Evolutionary conservation across 108 stramenopile genomes (phyloP), one percentile per base, ranked within the genome.

Genomic region (Cyclostephanos tholiformis): DNA sequence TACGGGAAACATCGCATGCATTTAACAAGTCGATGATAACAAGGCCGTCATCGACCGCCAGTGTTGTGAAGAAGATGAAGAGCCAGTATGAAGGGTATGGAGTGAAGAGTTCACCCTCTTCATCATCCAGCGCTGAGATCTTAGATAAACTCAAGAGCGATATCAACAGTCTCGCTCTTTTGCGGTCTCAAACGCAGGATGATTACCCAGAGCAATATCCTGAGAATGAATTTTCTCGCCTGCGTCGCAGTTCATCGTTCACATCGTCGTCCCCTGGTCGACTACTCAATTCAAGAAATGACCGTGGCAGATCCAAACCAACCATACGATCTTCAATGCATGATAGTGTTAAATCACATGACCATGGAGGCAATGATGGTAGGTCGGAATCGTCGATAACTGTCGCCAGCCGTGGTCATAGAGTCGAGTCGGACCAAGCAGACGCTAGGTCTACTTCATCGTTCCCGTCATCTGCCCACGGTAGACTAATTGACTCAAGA

Each of bases 61-160:
- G n/a, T 14, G 39, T 20, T 36, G 25, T 53, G 4, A 14, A 14
- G 23, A 53, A 53, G 20, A 36, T 16, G 55, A 69, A 69, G 36
- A 55, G 17, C 19, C 41, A 58, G 19, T 69, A 58, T 32, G 43
- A 41, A 26, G 46, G 48, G 30, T 63, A 53, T n/a, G 44, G 58
- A n/a, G 32, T 0, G 22, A 46, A 64, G 29, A 46, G 41, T 12
- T 30, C 53, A 2, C 46, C 55, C 53, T 44, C 39, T 46, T 12
- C 41, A 19, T 44, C 51, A 25, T 53, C 72, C 11, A 41, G 8
- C 41, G 4, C 62, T 53, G 73, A 64, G 30, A 74, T 74, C 38
- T 55, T 74, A 9, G 73, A 74, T 41, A 65, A 74, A 51, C 73
- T 74, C 55, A 74, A 74, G 44, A 74, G 29, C 35, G 73, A 74